Percentiles rank a stretch among this genome's conserved stretches.
These are phyloP conservation scores for Theobroma grandiflorum DNA, from an alignment of 441 rosid genomes.

Conservation along the genomic window DNA sequence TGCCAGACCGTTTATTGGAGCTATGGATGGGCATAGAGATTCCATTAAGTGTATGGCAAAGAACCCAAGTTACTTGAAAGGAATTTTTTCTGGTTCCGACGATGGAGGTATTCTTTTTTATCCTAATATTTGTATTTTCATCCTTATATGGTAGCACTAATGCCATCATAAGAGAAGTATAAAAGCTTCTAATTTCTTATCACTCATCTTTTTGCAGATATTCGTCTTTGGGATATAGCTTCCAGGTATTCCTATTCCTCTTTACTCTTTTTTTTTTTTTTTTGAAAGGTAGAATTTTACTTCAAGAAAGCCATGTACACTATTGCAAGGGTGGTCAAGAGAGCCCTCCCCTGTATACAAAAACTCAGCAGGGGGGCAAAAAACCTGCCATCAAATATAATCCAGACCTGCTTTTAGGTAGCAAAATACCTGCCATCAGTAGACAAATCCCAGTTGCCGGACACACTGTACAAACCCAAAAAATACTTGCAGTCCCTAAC, in stretches of 20 bases:
- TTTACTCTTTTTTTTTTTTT: background rate
- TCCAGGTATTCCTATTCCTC: slow-evolving; percentile 55
- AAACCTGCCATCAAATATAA: too few species aligned
- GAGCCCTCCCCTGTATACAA: too few species aligned
- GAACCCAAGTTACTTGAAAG: slow-evolving; percentile 88
- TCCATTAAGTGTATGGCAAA: slow-evolving; percentile 94
- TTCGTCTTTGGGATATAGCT: slow-evolving; percentile 96
- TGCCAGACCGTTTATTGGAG: slow-evolving; percentile 93
- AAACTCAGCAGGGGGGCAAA: too few species aligned
- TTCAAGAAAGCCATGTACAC: too few species aligned
- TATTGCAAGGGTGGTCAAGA: too few species aligned
- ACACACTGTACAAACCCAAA: too few species aligned
- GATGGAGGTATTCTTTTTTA: slow-evolving; percentile 76
- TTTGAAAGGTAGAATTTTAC: too few species aligned
- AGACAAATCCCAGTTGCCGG: too few species aligned
- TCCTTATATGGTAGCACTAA: background rate
- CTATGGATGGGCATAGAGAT: slow-evolving; percentile 96
- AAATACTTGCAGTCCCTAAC: too few species aligned
- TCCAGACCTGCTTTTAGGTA: too few species aligned
- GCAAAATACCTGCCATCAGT: too few species aligned
- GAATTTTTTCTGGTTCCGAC: slow-evolving; percentile 90
- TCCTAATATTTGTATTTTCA: background rate
- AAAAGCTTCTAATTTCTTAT: slow-evolving; percentile 15
- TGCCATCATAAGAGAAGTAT: background rate
- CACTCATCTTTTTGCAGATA: slow-evolving; percentile 61